Evolutionary conservation across 257 asterid genomes (phyloP), one percentile per base, ranked within the genome.

Genomic region (Echites panduratus): DNA sequence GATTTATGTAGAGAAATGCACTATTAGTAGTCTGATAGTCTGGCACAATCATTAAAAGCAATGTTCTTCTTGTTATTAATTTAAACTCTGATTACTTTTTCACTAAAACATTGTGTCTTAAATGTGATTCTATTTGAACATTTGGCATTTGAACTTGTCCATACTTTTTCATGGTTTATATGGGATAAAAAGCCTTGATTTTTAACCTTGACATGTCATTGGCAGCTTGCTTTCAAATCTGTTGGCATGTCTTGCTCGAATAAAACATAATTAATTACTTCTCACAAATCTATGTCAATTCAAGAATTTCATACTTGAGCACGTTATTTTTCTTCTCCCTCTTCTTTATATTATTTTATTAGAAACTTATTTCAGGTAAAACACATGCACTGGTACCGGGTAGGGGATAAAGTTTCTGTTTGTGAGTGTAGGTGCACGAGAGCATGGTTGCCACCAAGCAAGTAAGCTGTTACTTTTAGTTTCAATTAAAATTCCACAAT

Each of bases 381-480:
- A 76, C 98, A 94, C 86, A 79, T 91, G 91, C 97, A 93, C 54
- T 93, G 98, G 96, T 93, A 91, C 82, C 92, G 79, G 70, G 62
- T 85, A 72, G 96, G 97, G 70, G 96, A 93, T 71, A 73, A 86
- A 77, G 77, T 83, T 75, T 93, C 96, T 52, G 80, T 88, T 73
- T 93, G 98, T 80, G 97, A 93, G 81, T 93, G 98, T 85, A 89
- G 97, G 88, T 93, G 97, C 81, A 89, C 81, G 70, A 89, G 96
- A 78, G 97, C 98, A 54, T 84, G 85, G 78, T 68, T 93, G 85
- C 98, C 97, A 5, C 91, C 96, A 65, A 93, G 96, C 96, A 93
- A 85, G 98, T 93, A 87, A 88, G 85, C 72, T 72, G 63, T 74
- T 43, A 4, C 29, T 24, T 45, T 61, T 68, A 40, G 73, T 73